phyloP scores from a whole-genome alignment of 2,329 filamentous ascomycete species.

The Aspergillus spinulosporus region DNA sequence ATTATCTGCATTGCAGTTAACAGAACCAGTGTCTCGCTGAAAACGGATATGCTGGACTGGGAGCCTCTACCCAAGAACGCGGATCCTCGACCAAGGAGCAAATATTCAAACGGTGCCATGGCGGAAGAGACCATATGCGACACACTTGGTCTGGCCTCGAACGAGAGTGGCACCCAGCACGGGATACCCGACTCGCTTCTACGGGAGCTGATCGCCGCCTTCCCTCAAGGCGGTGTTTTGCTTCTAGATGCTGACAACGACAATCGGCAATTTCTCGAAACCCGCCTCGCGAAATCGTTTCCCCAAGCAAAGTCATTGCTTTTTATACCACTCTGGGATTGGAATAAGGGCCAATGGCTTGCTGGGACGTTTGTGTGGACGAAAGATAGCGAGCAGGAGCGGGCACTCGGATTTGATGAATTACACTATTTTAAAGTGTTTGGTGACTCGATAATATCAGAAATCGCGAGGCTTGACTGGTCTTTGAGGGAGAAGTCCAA shows the following conservation, averaged over 20 bases:
- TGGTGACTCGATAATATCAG: slow-evolving; percentile 37
- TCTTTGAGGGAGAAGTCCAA: slow-evolving; percentile 48
- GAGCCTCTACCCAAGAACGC: slow-evolving; percentile 7
- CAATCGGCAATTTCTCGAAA: not conserved
- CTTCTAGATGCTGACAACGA: not conserved
- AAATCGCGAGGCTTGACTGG: slow-evolving; percentile 39
- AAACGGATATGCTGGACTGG: slow-evolving; percentile 1
- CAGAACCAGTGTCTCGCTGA: not conserved
- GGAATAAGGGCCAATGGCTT: slow-evolving; percentile 36
- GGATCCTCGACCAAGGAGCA: not conserved
- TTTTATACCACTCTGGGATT: slow-evolving; percentile 39
- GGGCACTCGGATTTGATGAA: slow-evolving; percentile 28
- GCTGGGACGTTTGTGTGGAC: slow-evolving; percentile 36
- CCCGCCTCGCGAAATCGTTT: slow-evolving; percentile 20
- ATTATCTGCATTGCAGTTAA: not conserved
- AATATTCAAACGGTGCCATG: not conserved
- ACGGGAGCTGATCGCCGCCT: not conserved
- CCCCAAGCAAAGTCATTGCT: slow-evolving; percentile 30
- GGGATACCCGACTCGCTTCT: not conserved
- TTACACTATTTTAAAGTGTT: slow-evolving; percentile 40
- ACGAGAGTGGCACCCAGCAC: not conserved
- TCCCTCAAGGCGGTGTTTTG: slow-evolving; percentile 3
- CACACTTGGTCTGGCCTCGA: not conserved
- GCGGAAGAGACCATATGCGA: not conserved
- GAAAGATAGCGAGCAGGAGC: slow-evolving; percentile 18